Evolutionary conservation across 768 basidiomycete species (phyloP), one percentile per base, ranked within the genome.

Genomic region (Leccinum sublutescens): DNA sequence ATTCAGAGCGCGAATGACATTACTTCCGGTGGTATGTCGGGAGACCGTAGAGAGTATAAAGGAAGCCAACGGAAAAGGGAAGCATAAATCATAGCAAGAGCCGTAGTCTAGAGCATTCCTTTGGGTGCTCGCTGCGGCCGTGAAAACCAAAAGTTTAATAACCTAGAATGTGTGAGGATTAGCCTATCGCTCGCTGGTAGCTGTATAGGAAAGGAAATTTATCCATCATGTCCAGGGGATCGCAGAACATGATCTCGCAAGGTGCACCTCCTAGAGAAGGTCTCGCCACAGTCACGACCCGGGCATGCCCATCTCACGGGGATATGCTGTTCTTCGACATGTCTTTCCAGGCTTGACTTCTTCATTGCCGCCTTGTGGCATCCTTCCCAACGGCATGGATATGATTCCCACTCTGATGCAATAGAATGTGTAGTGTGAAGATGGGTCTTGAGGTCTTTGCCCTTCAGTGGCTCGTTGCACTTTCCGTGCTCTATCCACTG

Each of bases 261-360:
- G 0, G 59, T 57, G 12, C 34, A 34, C 5, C 34, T 34, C 34
- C 34, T 34, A 33, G 33, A 33, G 43, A 63, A 63, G 3, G 34
- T 38, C 0, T 9, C 5, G 2, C 0, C 0, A n/a, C 65, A 67
- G 1, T 0, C 34, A 36, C 14, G 34, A 36, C 34, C 0, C 0
- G 56, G 59, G 9, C 66, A 68, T 0, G 56, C 50, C 66, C 67
- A 68, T 11, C 5, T 57, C 2, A 15, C 55, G 0, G 63, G 55
- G 12, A 64, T 8, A 25, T 68, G 66, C 2, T 51, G 57, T 1
- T 68, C 67, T 0, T 9, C 49, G 2, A 52, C 1, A 15, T 68
- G 67, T 0, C 67, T 43, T 10, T 59, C 57, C 4, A 68, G 59
- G 29, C 55, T 59, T 0, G 60, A 5, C 31, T 2, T 60, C 47